phyloP scores from a whole-genome alignment of 2,329 filamentous ascomycete species.

The Pseudogymnoascus sp. region DNA sequence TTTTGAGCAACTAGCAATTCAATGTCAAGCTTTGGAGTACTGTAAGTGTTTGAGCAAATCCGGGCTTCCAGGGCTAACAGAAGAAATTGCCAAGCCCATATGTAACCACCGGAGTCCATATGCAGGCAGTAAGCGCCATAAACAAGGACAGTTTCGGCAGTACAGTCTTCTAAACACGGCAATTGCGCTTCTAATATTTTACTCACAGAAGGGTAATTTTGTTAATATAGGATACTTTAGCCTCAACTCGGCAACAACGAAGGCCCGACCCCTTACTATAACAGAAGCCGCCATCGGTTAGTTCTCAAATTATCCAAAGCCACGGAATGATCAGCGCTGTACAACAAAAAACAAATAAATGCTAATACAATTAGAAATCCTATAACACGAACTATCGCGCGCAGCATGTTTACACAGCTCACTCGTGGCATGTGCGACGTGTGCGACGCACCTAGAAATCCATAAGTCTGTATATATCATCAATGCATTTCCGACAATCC shows the following conservation, averaged over 20 bases:
- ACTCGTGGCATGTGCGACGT: neutral
- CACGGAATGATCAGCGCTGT: neutral
- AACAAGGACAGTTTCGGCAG: neutral
- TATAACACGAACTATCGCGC: neutral
- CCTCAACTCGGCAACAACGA: neutral
- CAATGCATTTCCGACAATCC: neutral
- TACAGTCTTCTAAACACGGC: neutral
- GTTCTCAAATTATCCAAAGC: neutral
- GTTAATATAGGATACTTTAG: neutral
- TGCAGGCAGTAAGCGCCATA: neutral
- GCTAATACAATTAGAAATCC: neutral
- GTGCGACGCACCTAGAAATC: neutral
- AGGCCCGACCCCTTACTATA: neutral
- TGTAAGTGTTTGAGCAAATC: neutral
- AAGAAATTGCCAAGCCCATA: neutral
- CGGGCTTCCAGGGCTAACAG: neutral
- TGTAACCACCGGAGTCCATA: neutral
- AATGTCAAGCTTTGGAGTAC: neutral
- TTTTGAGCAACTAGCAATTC: neutral
- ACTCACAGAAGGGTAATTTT: neutral
- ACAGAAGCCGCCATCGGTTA: neutral
- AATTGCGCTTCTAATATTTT: neutral
- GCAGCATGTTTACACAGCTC: neutral
- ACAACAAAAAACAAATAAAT: neutral
- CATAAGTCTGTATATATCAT: neutral